Evolutionary conservation across 768 basidiomycete species (phyloP), one percentile per base, ranked within the genome.

Genomic region (Collybia sordida): DNA sequence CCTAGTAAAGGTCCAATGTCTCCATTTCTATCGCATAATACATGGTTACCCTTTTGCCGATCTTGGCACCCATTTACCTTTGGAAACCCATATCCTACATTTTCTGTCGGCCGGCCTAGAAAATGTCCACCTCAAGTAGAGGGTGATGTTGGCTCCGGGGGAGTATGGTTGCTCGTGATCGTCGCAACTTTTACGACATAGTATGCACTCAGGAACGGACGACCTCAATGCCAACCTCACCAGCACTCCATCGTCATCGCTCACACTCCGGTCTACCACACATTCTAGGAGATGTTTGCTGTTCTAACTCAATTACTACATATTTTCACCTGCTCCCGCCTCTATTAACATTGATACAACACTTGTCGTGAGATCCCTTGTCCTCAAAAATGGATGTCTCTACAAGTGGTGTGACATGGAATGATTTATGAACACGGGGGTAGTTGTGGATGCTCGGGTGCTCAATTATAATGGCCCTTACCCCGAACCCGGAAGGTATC

Each of bases 221-320:
- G 74, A 83, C 0, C 80, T 83, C 40, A 85, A 85, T 1, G 82
- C 82, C 0, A 86, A 81, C 62, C 65, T 85, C 4, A 79, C 81
- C 1, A 84, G 85, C 1, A 64, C 79, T 3, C 69, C 75, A 41
- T 31, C 27, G 14, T 21, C 22, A 27, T 35, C 42, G 4, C 47
- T 40, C 36, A 14, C 36, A n/a, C 36, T 21, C 9, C 12, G 23
- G 15, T 22, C 12, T 27, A 8, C 6, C 36, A 42, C 39, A 41
- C 34, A 54, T 54, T 25, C 46, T 54, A 24, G 19, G 41, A 12
- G 47, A 55, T 24, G 52, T 82, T 77, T 64, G 57, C 70, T 7
- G 34, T 42, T 1, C 65, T 71, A 49, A 53, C 81, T 45, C 50
- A 53, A 39, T 73, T 74, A 14, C 37, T 77, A 62, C 38, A 55